A percentile compares a stretch with the other conserved stretches of the same genome.
These are phyloP conservation scores for Mycena leptocephala DNA, from an alignment of 768 basidiomycete genomes.

Conservation along the genomic window DNA sequence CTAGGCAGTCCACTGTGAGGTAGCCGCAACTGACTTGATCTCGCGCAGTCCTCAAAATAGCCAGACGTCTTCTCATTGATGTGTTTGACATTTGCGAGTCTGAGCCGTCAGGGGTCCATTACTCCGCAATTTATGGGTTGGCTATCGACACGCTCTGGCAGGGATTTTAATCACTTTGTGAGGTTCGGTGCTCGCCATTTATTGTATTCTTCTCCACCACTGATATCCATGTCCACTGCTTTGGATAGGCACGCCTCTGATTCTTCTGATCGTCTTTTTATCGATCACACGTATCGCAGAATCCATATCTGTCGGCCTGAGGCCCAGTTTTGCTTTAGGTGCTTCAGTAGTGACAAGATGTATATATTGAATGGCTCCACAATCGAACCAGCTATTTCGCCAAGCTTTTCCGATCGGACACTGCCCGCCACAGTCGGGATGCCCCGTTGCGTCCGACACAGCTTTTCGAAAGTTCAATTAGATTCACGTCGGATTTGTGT, in stretches of 20 bases:
- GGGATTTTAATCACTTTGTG: background rate
- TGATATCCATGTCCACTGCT: background rate
- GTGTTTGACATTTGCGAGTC: background rate
- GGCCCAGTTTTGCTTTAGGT: background rate
- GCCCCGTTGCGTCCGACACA: too few relatives aligned
- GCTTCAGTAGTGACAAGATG: too few relatives aligned
- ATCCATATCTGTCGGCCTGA: background rate
- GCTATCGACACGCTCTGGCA: background rate
- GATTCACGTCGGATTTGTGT: too few relatives aligned
- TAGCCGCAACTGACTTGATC: slow-evolving; percentile 2
- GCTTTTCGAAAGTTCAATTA: too few relatives aligned
- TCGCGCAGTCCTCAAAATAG: background rate
- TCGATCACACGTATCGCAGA: background rate
- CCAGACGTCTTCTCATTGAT: background rate
- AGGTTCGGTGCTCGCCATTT: background rate
- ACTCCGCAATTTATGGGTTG: background rate
- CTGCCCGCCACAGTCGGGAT: too few relatives aligned
- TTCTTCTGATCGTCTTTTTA: background rate
- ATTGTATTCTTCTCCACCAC: background rate
- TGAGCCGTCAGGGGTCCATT: background rate
- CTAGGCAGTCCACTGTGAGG: slow-evolving; percentile 6
- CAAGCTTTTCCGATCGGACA: too few relatives aligned
- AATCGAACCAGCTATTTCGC: too few relatives aligned
- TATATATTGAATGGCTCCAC: too few relatives aligned
- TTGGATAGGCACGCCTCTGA: background rate